Evolutionary conservation across 192 early-diverging fungal species (phyloP).

Genomic region (Linderina pennispora): DNA sequence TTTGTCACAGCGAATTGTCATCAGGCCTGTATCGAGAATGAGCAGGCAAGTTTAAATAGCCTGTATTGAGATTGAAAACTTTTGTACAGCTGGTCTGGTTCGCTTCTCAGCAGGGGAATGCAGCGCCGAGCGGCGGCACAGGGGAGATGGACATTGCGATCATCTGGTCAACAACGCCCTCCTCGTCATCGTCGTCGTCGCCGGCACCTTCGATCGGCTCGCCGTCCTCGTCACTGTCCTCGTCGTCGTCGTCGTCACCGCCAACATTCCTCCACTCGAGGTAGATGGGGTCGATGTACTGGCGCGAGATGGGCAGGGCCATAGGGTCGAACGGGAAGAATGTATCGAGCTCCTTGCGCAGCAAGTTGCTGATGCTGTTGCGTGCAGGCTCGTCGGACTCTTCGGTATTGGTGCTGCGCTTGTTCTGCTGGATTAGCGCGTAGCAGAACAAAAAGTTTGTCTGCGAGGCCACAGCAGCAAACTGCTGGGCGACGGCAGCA

Average conservation of each 20-base stretch:
- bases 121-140: not conserved
- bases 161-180: conserved; percentile 25
- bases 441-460: conserved; percentile 85
- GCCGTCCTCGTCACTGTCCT: conserved; percentile 51
- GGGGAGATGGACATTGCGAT: conserved; percentile 42
- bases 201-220: conserved; percentile 43
- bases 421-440: conserved; percentile 63
- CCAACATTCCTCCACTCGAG: conserved; percentile 70
- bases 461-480: conserved; percentile 71
- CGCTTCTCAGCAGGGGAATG: no score
- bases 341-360: conserved; percentile 53
- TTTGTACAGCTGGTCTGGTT: no score
- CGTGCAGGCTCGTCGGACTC: conserved; percentile 1
- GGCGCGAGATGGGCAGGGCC: conserved; percentile 61
- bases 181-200: conserved; percentile 42
- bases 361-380: conserved; percentile 8
- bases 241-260: conserved; percentile 51
- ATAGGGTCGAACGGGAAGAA: conserved; percentile 97
- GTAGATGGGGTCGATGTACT: conserved; percentile 67
- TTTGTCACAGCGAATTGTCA: no score
- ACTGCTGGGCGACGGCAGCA: conserved; percentile 73
- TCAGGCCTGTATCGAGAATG: no score
- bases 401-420: conserved; percentile 13
- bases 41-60: no score
- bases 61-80: no score